Evolutionary conservation across 192 early-diverging fungal species (phyloP), one percentile per base, ranked within the genome.

Genomic region (Coemansia sp.): DNA sequence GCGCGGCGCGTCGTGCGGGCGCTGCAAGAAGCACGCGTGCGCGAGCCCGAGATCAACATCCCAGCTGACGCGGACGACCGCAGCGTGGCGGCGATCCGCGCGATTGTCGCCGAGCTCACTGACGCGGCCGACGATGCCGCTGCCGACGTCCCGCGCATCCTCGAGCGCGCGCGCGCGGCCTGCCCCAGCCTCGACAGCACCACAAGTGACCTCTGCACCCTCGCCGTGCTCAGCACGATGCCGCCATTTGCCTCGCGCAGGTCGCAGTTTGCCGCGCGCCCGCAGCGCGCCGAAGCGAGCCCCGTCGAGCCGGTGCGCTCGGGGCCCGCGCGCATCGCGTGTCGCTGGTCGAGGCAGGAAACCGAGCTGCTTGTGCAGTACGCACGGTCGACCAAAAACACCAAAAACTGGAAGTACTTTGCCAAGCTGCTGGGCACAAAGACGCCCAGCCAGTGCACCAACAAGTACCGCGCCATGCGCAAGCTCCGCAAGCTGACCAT

Each of bases 381-480:
- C 21, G 73, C 55, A 23, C 46, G 23, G 31, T 18, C 48, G 4
- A 54, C 64, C 11, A 35, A 47, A 21, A 28, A 35, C 7, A 28
- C 64, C 6, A 50, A 42, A 21, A 69, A 69, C 40, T 76, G 73
- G 73, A 56, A 32, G 4, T 42, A 58, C 25, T 65, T 76, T 62
- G 54, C 73, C n/a, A 23, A 42, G 2, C 45, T 54, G 0, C 24
- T 76, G 1, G 67, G 59, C 29, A 76, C 67, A 18, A 76, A 76
- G 31, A 61, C 73, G 14, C 43, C 56, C 2, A 23, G 33, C 2
- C 73, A 76, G 56, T 76, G 73, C 50, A 48, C 31, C 23, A 76
- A 69, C 57, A 76, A 76, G 46, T 76, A 66, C 45, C 67, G 73
- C 1, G 66, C 71, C 10, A 25, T 74, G 51, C 55, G 60, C 7